Base-by-base conservation (phyloP, 2,329 filamentous ascomycete genomes). In the Calonectria naviculata region DNA sequence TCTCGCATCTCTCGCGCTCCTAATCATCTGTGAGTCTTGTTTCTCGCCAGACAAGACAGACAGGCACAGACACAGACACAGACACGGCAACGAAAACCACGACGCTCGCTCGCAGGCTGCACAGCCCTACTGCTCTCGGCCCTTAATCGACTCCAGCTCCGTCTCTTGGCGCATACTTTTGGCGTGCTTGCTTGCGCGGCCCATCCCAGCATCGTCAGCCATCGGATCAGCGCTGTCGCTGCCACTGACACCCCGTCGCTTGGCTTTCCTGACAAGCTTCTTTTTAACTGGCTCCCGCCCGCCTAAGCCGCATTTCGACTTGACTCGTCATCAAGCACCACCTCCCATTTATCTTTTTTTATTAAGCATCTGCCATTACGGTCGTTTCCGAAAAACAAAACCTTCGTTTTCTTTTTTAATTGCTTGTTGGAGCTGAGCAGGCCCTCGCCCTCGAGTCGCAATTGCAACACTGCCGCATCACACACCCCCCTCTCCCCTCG, bases 341-440 rank as follows among this genome's bases (percentile, higher is more conserved):
- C 56, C 36, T 29, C 36, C 36, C 31, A 36, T 56, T 56, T 56
- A 36, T 15, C 1, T 9, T 38, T 36, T 17, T 56, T 38, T 36
- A 8, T 31, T 54, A 31, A 29, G 29, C 52, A 56, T 61, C 56
- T 24, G n/a, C 54, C 38, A 29, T 41, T 42, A 61, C 56, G 34
- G 56, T 61, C 56, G 56, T 61, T 61, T 61, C 56, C 56, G 56
- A 61, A 61, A 56, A 61, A 61, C 52, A 34, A 56, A 56, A 56
- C 52, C 52, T 56, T 56, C 52, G 31, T 56, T 56, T 38, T 49
- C 9, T 28, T 34, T 56, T 29, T 29, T 61, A 41, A 41, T 41
- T 61, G 56, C 36, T 42, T 42, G 56, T 41, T 24, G 56, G 56
- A 42, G 56, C 56, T 61, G 56, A 61, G 56, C 56, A 61, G 56